Conservation (phyloP, 106 monocot genomes). For the Apostasia shenzhenica region DNA sequence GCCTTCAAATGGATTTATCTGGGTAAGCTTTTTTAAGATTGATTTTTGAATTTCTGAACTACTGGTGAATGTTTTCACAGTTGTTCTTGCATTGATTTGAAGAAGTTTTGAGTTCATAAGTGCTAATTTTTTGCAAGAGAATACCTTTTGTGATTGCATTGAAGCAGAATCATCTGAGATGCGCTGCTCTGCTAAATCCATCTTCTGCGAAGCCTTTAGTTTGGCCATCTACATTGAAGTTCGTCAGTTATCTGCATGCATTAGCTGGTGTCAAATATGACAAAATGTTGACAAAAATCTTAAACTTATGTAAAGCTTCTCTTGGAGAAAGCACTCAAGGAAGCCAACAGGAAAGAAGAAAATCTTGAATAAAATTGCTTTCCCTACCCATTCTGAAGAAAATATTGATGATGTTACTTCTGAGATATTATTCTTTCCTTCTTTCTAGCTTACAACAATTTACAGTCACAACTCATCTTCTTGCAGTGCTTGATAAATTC, state of each 20-base stretch:
- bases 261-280: too few relatives aligned
- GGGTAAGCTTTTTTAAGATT: background rate
- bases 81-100: background rate
- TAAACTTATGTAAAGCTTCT: background rate
- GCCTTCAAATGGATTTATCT: background rate
- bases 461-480: too few relatives aligned
- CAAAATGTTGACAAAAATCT: background rate
- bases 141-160: background rate
- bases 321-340: background rate
- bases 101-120: background rate
- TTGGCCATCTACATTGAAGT: too few relatives aligned
- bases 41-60: background rate
- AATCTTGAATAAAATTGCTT: conserved; percentile 56
- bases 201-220: background rate
- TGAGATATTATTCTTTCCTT: too few relatives aligned
- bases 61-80: background rate
- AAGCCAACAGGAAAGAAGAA: background rate
- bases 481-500: too few relatives aligned
- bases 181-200: background rate
- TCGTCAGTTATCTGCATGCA: too few relatives aligned
- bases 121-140: background rate
- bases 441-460: too few relatives aligned
- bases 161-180: background rate
- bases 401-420: conserved; percentile 42
- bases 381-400: conserved; percentile 39